Percentiles rank a stretch among this genome's conserved stretches.
Evolutionary conservation across 139 green algal species (phyloP).

Genomic region (Limnomonas spitsbergensis): DNA sequence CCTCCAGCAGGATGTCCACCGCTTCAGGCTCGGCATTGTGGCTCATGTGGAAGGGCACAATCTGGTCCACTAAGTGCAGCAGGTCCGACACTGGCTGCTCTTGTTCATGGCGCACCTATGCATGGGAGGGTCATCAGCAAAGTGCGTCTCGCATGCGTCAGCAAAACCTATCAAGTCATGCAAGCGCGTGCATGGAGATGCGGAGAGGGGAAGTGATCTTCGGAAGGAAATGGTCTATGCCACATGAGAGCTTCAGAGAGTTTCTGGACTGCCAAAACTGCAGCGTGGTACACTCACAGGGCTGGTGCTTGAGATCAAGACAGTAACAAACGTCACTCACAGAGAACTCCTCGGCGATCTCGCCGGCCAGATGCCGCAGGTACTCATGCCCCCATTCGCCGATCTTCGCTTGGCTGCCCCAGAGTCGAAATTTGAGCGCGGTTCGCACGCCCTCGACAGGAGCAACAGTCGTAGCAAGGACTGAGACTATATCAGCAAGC

Average conservation of each 20-base stretch:
- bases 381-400: slow-evolving; percentile 96
- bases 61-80: slow-evolving; percentile 84
- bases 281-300: too few relatives aligned
- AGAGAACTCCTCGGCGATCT: slow-evolving; percentile 77
- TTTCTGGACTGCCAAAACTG: too few relatives aligned
- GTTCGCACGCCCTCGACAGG: slow-evolving; percentile 66
- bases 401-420: slow-evolving; percentile 27
- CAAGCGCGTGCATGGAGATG: too few relatives aligned
- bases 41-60: slow-evolving; percentile 95
- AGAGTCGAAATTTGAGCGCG: slow-evolving; percentile 81
- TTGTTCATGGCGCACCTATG: slow-evolving; percentile 1
- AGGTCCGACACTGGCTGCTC: slow-evolving; percentile 61
- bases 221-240: too few relatives aligned
- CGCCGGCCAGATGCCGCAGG: slow-evolving; percentile 87
- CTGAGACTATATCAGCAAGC: slow-evolving; percentile 92
- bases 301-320: too few relatives aligned
- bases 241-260: too few relatives aligned
- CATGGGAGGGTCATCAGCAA: neutral
- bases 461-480: slow-evolving; percentile 88
- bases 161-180: too few relatives aligned
- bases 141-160: neutral
- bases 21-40: slow-evolving; percentile 98
- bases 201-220: too few relatives aligned
- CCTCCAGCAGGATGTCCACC: slow-evolving; percentile 97
- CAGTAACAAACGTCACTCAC: neutral